Percentiles rank a stretch among this genome's conserved stretches.
phyloP scores from a whole-genome alignment of 257 asterid species.

The Penstemon eatonii region DNA sequence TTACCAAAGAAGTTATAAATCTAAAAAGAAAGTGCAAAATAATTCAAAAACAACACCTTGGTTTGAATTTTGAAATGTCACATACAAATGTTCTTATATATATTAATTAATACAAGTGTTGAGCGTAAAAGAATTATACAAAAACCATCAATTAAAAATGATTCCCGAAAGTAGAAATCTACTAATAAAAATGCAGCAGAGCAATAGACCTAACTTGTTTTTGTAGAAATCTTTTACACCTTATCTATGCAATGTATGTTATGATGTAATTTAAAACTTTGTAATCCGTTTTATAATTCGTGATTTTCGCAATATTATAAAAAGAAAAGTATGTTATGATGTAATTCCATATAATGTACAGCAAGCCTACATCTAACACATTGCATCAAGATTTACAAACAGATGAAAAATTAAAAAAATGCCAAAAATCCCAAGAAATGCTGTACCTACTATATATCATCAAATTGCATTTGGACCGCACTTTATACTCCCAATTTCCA shows the following conservation, averaged over 20 bases:
- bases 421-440: neutral
- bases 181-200: neutral
- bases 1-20: too few relatives aligned
- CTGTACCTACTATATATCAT: neutral
- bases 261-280: too few relatives aligned
- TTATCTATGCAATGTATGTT: too few relatives aligned
- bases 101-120: neutral
- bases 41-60: too few relatives aligned
- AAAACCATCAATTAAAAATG: neutral
- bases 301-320: too few relatives aligned
- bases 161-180: neutral
- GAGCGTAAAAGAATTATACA: constrained; percentile 20
- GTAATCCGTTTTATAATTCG: neutral
- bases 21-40: too few relatives aligned
- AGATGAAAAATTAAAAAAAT: neutral
- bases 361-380: neutral
- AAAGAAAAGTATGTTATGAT: too few relatives aligned
- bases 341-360: neutral
- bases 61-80: too few relatives aligned
- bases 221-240: constrained; percentile 23
- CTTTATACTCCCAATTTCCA: constrained; percentile 27
- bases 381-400: constrained; percentile 1
- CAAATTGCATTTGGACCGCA: constrained; percentile 10
- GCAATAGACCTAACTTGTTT: neutral
- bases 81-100: too few relatives aligned